Conservation (phyloP, 1,139 yeast genomes). For the Yamadazyma mexicana region DNA sequence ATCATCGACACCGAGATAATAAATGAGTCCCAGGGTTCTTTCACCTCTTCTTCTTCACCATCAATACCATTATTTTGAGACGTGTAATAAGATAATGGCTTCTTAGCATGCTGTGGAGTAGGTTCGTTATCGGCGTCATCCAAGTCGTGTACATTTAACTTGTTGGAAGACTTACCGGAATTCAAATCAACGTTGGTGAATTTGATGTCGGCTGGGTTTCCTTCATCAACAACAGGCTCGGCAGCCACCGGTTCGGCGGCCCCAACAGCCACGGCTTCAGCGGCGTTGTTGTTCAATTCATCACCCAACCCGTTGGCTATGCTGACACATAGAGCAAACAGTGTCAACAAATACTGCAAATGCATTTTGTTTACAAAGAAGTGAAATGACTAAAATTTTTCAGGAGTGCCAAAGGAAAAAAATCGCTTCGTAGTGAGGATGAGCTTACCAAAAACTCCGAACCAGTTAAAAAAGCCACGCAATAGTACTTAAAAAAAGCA, state of each 20-base stretch:
- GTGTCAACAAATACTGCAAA: neutral
- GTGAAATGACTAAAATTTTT: neutral
- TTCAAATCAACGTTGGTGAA: slow-evolving; percentile 16
- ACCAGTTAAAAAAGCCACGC: neutral
- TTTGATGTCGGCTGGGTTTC: slow-evolving; percentile 14
- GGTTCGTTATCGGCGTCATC: slow-evolving; percentile 34
- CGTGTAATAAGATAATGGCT: slow-evolving; percentile 22
- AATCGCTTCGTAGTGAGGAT: neutral
- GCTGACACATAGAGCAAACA: slow-evolving; percentile 1
- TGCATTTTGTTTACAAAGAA: neutral
- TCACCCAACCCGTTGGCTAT: slow-evolving; percentile 5
- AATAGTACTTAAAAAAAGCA: too few species aligned
- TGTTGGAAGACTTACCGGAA: slow-evolving; percentile 17
- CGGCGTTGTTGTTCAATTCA: slow-evolving; percentile 2
- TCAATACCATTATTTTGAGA: slow-evolving; percentile 4
- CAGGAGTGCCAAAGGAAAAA: neutral
- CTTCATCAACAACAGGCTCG: slow-evolving; percentile 4
- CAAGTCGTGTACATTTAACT: slow-evolving; percentile 25
- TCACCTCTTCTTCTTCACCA: slow-evolving; percentile 9
- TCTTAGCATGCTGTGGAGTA: slow-evolving; percentile 24
- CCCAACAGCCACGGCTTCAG: slow-evolving; percentile 3
- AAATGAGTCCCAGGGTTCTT: slow-evolving; percentile 47
- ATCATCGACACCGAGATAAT: slow-evolving; percentile 82
- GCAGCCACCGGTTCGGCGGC: slow-evolving; percentile 3
- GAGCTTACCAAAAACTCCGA: neutral